These are phyloP conservation scores for Mycena capillaripes DNA, from an alignment of 768 basidiomycete species.

Conservation along the genomic window DNA sequence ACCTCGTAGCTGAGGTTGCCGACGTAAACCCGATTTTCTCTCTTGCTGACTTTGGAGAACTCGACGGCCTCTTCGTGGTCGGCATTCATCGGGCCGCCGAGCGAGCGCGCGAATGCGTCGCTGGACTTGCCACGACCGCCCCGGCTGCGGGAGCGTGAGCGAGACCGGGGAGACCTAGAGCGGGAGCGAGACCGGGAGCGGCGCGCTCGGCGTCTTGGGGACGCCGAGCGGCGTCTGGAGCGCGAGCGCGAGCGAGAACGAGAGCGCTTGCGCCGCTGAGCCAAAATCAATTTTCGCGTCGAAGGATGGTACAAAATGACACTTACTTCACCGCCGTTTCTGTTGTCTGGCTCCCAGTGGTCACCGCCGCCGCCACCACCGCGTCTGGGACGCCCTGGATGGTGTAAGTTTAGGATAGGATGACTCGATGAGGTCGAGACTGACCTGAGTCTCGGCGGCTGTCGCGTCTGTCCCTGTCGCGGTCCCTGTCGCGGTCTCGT, in stretches of 20 bases:
- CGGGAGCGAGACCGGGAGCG: constrained; percentile 73
- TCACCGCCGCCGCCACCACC: constrained; percentile 65
- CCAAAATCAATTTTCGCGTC: constrained; percentile 20
- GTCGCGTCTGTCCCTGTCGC: constrained; percentile 61
- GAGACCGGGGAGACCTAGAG: constrained; percentile 68
- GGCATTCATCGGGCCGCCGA: constrained; percentile 92
- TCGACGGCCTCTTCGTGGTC: constrained; percentile 95
- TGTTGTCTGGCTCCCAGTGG: constrained; percentile 89
- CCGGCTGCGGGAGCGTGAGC: constrained; percentile 71
- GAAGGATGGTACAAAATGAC: constrained; percentile 15
- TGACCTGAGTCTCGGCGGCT: constrained; percentile 71
- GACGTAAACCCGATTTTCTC: constrained; percentile 98
- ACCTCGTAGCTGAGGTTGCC: constrained; percentile 99
- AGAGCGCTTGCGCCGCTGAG: constrained; percentile 77
- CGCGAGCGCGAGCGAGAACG: constrained; percentile 70
- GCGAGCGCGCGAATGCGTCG: constrained; percentile 82
- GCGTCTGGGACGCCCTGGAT: constrained; percentile 56
- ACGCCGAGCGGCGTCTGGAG: constrained; percentile 25
- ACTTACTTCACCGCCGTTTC: constrained; percentile 76
- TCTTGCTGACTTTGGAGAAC: constrained; percentile 95
- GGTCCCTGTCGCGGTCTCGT: constrained; percentile 60
- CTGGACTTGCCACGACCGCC: constrained; percentile 69
- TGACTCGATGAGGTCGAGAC: neutral
- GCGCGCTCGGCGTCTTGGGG: constrained; percentile 65
- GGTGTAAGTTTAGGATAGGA: neutral